Evolutionary conservation across 768 basidiomycete genomes (phyloP), one percentile per base, ranked within the genome.

Genomic region (Auricularia sp.): DNA sequence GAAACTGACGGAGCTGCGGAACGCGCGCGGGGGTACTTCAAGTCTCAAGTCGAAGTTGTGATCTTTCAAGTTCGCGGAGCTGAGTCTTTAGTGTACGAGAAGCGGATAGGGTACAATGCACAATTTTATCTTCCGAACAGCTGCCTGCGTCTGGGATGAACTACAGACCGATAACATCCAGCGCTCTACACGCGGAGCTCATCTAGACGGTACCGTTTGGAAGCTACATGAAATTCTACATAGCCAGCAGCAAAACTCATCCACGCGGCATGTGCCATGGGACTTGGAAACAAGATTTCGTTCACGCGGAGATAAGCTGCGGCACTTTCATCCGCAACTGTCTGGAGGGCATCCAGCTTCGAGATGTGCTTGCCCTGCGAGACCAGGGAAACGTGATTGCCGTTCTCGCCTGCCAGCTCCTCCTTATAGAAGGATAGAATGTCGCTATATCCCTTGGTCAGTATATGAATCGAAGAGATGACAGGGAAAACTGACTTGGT

Each of bases 401-500:
- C 16, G 18, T 16, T 51, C 10, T 51, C 47, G 5, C 47, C 47
- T 5, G 47, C 47, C 16, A 51, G 47, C 21, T 51, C 47, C 21
- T 51, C 47, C 47, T 51, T 51, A 18, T 51, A 51, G 16, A 51
- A 51, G 14, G 47, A 51, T 5, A 51, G 16, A 18, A 51, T 51
- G 3, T 51, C 47, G 47, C 47, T 51, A 6, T 29, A 29, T 29
- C 29, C 29, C 29, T 29, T 29, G 29, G 29, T 29, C 29, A 29
- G 29, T 29, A 29, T 29, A 29, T 29, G 29, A 29, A 29, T 29
- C 29, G 29, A 29, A 29, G 29, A 29, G 29, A 3, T 63, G 53
- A 33, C 18, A 33, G 12, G 7, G 64, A 18, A 12, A 14, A 72
- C 76, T 62, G 29, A 80, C 80, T 80, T 80, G 61, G 66, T 70